These are phyloP conservation scores for Delitschia confertaspora DNA, from an alignment of 495 filamentous ascomycete species.

Conservation along the genomic window DNA sequence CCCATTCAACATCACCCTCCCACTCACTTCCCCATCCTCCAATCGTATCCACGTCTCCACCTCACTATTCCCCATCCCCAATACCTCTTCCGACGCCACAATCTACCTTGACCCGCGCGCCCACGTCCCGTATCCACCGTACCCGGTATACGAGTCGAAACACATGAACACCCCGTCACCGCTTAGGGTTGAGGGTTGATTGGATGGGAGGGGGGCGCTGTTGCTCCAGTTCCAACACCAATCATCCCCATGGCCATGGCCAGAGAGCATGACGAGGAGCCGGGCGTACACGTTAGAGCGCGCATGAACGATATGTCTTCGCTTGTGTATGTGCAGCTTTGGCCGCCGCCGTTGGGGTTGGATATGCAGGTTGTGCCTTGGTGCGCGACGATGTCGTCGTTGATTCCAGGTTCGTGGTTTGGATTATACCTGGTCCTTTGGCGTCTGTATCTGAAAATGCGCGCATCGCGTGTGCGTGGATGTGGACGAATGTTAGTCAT, in stretches of 20 bases:
- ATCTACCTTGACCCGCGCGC: constrained; percentile 46
- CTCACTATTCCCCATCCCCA: constrained; percentile 21
- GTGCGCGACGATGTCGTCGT: constrained; percentile 51
- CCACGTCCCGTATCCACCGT: constrained; percentile 62
- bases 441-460: constrained; percentile 39
- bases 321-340: constrained; percentile 38
- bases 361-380: constrained; percentile 40
- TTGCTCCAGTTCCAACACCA: constrained; percentile 39
- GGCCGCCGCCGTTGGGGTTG: no score
- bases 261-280: constrained; percentile 54
- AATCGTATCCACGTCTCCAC: constrained; percentile 59
- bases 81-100: constrained; percentile 1
- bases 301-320: constrained; percentile 60
- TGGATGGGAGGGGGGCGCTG: constrained; percentile 23
- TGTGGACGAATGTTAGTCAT: constrained; percentile 64
- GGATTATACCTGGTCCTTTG: no score
- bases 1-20: constrained; percentile 53
- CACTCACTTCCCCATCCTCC: constrained; percentile 50
- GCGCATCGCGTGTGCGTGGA: constrained; percentile 52
- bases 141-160: constrained; percentile 62
- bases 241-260: constrained; percentile 63
- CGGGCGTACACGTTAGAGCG: constrained; percentile 41
- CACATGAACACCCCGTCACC: constrained; percentile 47
- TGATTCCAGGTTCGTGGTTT: constrained; percentile 51
- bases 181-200: constrained; percentile 29